Evolutionary conservation across 2,329 filamentous ascomycete genomes (phyloP).

Genomic region (Phyllosticta citrichinensis): DNA sequence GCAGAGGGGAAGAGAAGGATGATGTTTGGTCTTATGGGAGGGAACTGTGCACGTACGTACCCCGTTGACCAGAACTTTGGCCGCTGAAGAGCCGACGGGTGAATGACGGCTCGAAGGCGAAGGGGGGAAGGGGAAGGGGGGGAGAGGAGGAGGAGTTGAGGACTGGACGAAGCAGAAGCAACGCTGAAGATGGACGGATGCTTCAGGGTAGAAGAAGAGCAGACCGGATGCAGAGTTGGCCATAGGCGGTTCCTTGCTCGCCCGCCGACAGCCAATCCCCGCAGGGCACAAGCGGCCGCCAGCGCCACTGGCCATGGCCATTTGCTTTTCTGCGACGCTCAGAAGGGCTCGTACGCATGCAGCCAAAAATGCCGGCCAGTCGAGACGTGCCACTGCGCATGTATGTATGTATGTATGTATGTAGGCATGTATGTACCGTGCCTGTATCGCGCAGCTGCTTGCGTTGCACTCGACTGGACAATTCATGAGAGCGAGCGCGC

Average conservation of each 20-base stretch:
- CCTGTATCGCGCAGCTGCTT: background rate
- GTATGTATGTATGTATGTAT: background rate
- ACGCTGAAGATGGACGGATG: background rate
- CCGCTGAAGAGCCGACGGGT: conserved; percentile 11
- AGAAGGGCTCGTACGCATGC: background rate
- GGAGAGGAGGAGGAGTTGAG: conserved; percentile 19
- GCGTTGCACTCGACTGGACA: background rate
- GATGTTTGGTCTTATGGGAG: conserved; percentile 9
- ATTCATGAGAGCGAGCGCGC: too few species aligned
- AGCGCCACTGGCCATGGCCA: conserved; percentile 8
- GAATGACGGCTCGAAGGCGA: conserved; percentile 13
- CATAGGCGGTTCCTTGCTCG: conserved; percentile 14
- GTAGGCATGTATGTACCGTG: background rate
- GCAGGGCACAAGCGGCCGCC: conserved; percentile 7
- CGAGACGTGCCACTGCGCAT: conserved; percentile 4
- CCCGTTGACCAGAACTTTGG: conserved; percentile 11
- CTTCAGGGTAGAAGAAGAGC: conserved; percentile 13
- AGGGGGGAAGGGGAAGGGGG: conserved; percentile 9
- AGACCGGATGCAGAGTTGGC: conserved; percentile 18
- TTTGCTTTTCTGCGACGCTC: conserved; percentile 3
- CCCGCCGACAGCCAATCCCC: conserved; percentile 12
- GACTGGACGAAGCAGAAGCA: conserved; percentile 11
- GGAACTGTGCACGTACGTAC: conserved; percentile 10
- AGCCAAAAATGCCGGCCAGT: background rate
- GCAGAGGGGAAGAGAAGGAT: conserved; percentile 6